Base-by-base conservation (phyloP, 352 stramenopile genomes). In the Phytophthora quininea region DNA sequence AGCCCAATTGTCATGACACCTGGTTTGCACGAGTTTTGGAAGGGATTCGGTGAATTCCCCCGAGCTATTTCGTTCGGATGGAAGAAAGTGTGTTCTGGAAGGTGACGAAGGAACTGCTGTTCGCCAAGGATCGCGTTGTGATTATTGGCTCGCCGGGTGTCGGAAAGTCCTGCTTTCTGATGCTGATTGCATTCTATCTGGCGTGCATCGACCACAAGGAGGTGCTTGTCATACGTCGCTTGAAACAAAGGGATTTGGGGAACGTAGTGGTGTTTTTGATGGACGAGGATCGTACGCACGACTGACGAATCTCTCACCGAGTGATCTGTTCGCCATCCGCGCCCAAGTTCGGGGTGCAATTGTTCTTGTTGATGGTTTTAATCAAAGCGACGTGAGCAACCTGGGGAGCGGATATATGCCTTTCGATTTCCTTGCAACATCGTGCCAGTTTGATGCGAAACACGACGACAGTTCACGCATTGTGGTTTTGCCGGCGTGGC, bases 401-500 rank as follows among this genome's bases (percentile, higher is more conserved):
- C 10, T 14, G 3, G 29, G 27, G 8, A 62, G 5, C 11, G 32
- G 24, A 38, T 15, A 43, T 40, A 12, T 24, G 4, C 48, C 58
- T 9, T 69, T 69, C 15, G 2, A 61, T 49, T 38, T 61, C 37
- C 60, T 73, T 30, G 65, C 54, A 46, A 69, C 59, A 33, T 69
- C 59, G 40, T 73, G 66, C 15, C 62, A 71, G 53, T 71, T 46
- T 42, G 62, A 74, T 59, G 54, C 19, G 51, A 67, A 67, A 54
- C n/a, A 29, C 1, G 62, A 71, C 14, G 67, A 74, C 24, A 37
- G 2, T 7, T 63, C 67, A 37, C 45, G 9, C n/a, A 0, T 71
- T 50, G 67, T 71, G 45, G 62, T 71, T 60, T 74, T 74, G 46
- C 62, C 56, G 30, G 62, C 55, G 37, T 71, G 67, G 67, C 51